Base-by-base conservation (phyloP, 1,284 basidiomycete species). In the Puccinia coronata region DNA sequence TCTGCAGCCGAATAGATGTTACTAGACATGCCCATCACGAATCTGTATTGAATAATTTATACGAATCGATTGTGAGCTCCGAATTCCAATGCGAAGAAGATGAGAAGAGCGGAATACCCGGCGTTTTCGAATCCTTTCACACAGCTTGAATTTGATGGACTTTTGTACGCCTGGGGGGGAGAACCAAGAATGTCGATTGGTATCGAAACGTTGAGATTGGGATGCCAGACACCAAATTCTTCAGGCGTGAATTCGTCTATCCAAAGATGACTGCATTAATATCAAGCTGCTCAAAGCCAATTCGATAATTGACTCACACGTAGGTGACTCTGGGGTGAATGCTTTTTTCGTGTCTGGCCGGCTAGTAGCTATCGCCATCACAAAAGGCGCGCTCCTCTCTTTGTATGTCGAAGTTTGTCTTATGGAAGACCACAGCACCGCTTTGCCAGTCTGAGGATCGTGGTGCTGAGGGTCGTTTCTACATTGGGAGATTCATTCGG, bases 221-320 rank as follows among this genome's bases (percentile, higher is more conserved):
- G 76, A 69, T 78, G 76, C 76, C 76, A 78, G n/a, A 67, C 34
- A 31, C 76, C 76, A 51, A 78, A 78, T 63, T 78, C 76, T 57
- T 78, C 76, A 28, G 76, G 63, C 31, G 76, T 78, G 31, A 67
- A 78, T 69, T 78, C 76, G 34, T 76, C 74, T 76, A 25, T 14
- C 11, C 11, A 14, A 23, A 31, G 59, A 47, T 34, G 4, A 51
- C 51, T 49, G 6, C 36, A 39, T 73, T 36, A 53, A 47, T 31
- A 43, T 69, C 36, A 69, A 6, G 43, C 49, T 6, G 12, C 28
- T 43, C 25, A 49, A 70, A 12, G 43, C 43, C 67, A 70, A 47
- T 55, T 20, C 47, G 34, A 72, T 36, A 23, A 72, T 51, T 2
- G 36, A 34, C 36, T 51, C 23, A 75, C 57, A 75, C 23, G 28